Percentiles rank a stretch among this genome's conserved stretches.
Conservation (phyloP, 2,329 filamentous ascomycete genomes). For the Alternaria brassicicola region DNA sequence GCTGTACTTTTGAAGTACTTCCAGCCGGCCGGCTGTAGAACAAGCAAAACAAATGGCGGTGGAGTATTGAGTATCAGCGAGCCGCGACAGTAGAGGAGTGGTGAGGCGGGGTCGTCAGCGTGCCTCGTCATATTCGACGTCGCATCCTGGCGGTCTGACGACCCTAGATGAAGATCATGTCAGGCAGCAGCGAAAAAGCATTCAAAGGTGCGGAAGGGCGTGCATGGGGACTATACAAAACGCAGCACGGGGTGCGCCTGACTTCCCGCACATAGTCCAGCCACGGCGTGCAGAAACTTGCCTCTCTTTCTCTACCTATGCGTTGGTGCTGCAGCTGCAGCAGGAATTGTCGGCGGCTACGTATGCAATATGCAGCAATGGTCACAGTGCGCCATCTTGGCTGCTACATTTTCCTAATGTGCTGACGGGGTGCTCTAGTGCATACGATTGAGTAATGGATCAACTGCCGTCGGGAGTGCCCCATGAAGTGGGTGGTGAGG, state of each 20-base stretch:
- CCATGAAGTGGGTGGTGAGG: neutral
- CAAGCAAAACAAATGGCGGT: constrained; percentile 1
- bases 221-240: constrained; percentile 2
- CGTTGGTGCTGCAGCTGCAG: constrained; percentile 23
- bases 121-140: constrained; percentile 1
- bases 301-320: constrained; percentile 20
- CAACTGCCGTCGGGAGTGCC: neutral
- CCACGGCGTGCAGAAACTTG: constrained; percentile 24
- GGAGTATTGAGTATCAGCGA: constrained; percentile 7
- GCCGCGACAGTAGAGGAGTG: neutral
- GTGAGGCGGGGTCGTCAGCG: constrained; percentile 12
- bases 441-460: constrained; percentile 7
- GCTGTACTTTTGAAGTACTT: constrained; percentile 6
- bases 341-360: constrained; percentile 28
- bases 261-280: constrained; percentile 3
- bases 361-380: constrained; percentile 28
- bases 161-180: constrained; percentile 1
- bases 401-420: constrained; percentile 12
- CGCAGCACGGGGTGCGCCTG: constrained; percentile 7
- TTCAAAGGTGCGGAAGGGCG: neutral
- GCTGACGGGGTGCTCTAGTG: constrained; percentile 4
- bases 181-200: constrained; percentile 13
- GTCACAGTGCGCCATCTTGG: constrained; percentile 32
- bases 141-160: neutral
- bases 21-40: neutral